A percentile compares a stretch with the other conserved stretches of the same genome.
phyloP scores from a whole-genome alignment of 768 basidiomycete species.

The Amanita phalloides region DNA sequence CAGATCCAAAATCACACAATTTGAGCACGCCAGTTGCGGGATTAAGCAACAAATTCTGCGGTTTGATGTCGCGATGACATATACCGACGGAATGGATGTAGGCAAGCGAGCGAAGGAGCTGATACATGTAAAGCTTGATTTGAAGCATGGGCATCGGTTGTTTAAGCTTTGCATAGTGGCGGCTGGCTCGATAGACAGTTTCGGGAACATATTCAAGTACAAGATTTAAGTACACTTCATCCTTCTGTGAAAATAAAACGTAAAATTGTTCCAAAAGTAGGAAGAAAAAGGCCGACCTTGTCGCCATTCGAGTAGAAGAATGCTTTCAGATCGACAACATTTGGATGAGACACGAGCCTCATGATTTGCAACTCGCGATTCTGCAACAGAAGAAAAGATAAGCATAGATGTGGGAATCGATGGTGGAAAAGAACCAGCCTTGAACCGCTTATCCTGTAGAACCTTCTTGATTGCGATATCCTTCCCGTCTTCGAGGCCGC shows the following conservation, averaged over 20 bases:
- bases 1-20: slow-evolving; percentile 97
- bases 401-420: slow-evolving; percentile 4
- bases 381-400: slow-evolving; percentile 28
- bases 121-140: slow-evolving; percentile 99
- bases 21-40: slow-evolving; percentile 95
- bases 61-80: slow-evolving; percentile 99
- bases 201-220: slow-evolving; percentile 99
- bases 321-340: slow-evolving; percentile 93
- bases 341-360: slow-evolving; percentile 93
- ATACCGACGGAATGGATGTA: slow-evolving; percentile 99
- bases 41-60: slow-evolving; percentile 96
- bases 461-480: slow-evolving; percentile 99
- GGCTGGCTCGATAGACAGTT: slow-evolving; percentile 97
- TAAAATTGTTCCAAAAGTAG: slow-evolving; percentile 8
- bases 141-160: slow-evolving; percentile 99
- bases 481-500: slow-evolving; percentile 49
- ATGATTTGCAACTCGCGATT: slow-evolving; percentile 99
- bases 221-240: slow-evolving; percentile 99
- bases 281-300: slow-evolving; percentile 50
- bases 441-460: slow-evolving; percentile 99
- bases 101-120: slow-evolving; percentile 93
- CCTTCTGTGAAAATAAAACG: slow-evolving; percentile 53
- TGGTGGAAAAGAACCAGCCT: slow-evolving; percentile 47
- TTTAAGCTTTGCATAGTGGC: slow-evolving; percentile 99
- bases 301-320: slow-evolving; percentile 99